phyloP scores from a whole-genome alignment of 2,329 filamentous ascomycete genomes.

The Colletotrichum karsti region DNA sequence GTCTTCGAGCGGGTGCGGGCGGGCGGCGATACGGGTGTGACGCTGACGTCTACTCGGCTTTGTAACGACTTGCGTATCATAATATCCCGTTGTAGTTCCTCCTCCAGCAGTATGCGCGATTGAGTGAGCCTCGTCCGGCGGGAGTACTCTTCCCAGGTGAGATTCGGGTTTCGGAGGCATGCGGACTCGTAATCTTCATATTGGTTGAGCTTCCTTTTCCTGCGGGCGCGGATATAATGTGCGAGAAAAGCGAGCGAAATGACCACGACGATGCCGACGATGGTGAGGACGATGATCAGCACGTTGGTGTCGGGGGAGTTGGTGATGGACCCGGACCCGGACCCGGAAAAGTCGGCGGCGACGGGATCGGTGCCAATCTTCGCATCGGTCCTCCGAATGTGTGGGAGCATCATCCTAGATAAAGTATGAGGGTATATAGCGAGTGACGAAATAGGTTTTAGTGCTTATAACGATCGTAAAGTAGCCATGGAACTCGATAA shows the following conservation, averaged over 20 bases:
- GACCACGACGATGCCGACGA: not conserved
- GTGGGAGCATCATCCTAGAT: constrained; percentile 10
- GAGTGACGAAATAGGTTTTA: not conserved
- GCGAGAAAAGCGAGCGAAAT: not conserved
- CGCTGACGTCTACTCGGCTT: not conserved
- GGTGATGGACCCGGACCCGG: not conserved
- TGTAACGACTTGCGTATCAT: constrained; percentile 26
- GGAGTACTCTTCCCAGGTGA: constrained; percentile 15
- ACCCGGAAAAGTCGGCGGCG: constrained; percentile 5
- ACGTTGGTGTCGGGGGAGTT: not conserved
- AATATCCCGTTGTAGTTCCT: constrained; percentile 12
- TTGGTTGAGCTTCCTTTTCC: not conserved
- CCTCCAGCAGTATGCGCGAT: constrained; percentile 15
- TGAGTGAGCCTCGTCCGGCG: constrained; percentile 14
- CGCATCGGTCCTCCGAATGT: constrained; percentile 1
- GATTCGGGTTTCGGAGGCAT: constrained; percentile 14
- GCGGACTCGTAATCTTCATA: constrained; percentile 9
- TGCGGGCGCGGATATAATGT: not conserved
- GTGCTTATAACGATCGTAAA: constrained; percentile 8
- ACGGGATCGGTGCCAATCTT: constrained; percentile 16
- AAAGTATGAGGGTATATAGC: not conserved
- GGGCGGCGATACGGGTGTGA: constrained; percentile 13
- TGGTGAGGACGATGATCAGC: constrained; percentile 8
- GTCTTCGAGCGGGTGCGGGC: constrained; percentile 10
- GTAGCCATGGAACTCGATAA: not conserved